These are phyloP conservation scores for Nakataea oryzae DNA, from an alignment of 2,329 filamentous ascomycete genomes.

Conservation along the genomic window DNA sequence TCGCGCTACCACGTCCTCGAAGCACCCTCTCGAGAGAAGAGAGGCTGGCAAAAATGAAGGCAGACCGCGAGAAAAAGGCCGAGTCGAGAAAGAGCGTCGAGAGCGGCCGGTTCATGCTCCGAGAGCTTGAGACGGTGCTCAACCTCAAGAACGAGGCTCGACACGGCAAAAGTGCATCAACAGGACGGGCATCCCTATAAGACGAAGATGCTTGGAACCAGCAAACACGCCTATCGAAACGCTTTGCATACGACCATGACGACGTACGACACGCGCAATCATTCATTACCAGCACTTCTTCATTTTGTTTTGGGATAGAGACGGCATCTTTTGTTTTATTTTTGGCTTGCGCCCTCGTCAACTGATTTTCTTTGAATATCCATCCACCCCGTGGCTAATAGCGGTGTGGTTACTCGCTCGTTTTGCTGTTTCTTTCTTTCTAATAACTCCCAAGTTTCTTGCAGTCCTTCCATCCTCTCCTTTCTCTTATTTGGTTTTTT, in stretches of 20 bases:
- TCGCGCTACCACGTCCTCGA: constrained; percentile 64
- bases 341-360: neutral
- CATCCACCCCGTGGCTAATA: neutral
- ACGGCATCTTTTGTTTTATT: neutral
- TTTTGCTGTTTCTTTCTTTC: constrained; percentile 1
- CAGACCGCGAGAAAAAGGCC: constrained; percentile 70
- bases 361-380: neutral
- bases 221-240: neutral
- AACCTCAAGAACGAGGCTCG: constrained; percentile 25
- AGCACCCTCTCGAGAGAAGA: constrained; percentile 74
- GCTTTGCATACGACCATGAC: neutral
- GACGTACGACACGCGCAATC: neutral
- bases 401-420: neutral
- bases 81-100: constrained; percentile 64
- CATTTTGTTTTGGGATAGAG: neutral
- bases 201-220: neutral
- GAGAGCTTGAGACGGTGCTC: constrained; percentile 87
- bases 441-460: neutral
- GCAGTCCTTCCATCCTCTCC: neutral
- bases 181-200: constrained; percentile 1
- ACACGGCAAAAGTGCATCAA: neutral
- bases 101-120: constrained; percentile 79
- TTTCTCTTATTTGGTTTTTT: neutral
- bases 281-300: neutral
- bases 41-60: constrained; percentile 75